Evolutionary conservation across 768 basidiomycete species (phyloP).

Genomic region (Tricholoma terreum): DNA sequence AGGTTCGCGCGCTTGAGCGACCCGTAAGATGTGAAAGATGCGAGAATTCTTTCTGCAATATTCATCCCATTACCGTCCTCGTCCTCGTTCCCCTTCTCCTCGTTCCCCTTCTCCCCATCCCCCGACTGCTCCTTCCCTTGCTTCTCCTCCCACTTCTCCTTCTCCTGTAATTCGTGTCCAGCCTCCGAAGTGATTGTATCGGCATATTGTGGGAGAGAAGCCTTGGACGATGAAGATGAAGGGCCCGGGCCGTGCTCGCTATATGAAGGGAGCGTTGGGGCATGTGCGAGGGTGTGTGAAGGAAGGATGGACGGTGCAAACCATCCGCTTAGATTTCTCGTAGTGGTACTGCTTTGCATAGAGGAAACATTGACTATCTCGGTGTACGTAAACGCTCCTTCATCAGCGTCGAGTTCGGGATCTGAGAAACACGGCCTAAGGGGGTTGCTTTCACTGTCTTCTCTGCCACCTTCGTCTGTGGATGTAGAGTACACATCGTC

Average conservation of each 20-base stretch:
- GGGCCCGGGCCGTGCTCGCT: background rate
- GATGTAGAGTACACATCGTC: conserved; percentile 29
- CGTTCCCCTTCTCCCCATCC: background rate
- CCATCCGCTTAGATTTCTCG: background rate
- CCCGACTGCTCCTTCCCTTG: background rate
- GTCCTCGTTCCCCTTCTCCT: background rate
- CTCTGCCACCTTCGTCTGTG: conserved; percentile 21
- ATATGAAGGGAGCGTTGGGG: background rate
- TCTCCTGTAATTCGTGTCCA: background rate
- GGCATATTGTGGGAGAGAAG: background rate
- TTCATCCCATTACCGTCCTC: background rate
- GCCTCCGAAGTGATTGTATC: background rate
- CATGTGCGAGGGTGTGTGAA: background rate
- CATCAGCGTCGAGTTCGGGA: conserved; percentile 21
- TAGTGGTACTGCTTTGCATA: background rate
- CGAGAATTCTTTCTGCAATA: background rate
- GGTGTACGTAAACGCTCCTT: conserved; percentile 8
- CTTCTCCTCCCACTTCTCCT: background rate
- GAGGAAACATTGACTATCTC: background rate
- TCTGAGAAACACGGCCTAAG: conserved; percentile 16
- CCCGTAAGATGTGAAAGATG: background rate
- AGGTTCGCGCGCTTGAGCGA: background rate
- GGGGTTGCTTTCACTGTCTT: conserved; percentile 15
- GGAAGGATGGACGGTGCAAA: background rate
- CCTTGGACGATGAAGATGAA: background rate